These are phyloP conservation scores for Hypoxylon sp. DNA, from an alignment of 2,329 filamentous ascomycete species.

Conservation along the genomic window DNA sequence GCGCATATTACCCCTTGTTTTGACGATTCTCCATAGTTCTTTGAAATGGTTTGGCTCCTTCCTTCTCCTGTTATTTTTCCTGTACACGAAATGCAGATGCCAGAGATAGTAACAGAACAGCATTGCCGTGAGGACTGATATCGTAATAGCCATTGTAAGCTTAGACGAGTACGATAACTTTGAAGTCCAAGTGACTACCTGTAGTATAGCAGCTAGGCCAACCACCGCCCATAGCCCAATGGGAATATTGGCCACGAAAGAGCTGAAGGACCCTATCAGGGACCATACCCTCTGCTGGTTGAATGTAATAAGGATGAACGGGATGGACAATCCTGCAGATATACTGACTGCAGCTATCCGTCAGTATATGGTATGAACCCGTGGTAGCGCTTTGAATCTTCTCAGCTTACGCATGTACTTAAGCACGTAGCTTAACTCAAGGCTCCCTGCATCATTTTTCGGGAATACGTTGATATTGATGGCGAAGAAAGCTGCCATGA, in stretches of 20 bases:
- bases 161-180: slow-evolving; percentile 3
- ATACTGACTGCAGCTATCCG: slow-evolving; percentile 2
- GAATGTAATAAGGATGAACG: slow-evolving; percentile 5
- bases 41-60: not conserved
- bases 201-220: not conserved
- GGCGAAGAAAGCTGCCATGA: slow-evolving; percentile 15
- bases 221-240: not conserved
- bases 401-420: slow-evolving; percentile 10
- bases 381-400: not conserved
- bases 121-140: not conserved
- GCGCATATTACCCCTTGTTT: not conserved
- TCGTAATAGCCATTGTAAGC: slow-evolving; percentile 7
- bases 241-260: slow-evolving; percentile 6
- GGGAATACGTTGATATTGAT: slow-evolving; percentile 13
- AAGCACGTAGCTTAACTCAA: slow-evolving; percentile 3
- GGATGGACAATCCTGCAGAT: slow-evolving; percentile 10
- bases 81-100: not conserved
- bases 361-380: not conserved
- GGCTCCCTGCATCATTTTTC: not conserved
- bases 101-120: not conserved
- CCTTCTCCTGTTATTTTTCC: not conserved
- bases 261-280: not conserved
- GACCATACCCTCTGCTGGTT: slow-evolving; percentile 10
- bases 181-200: slow-evolving; percentile 4
- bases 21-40: slow-evolving; percentile 1